Evolutionary conservation across 2,329 filamentous ascomycete species (phyloP), one percentile per base, ranked within the genome.

Genomic region (Aspergillus neoniger): DNA sequence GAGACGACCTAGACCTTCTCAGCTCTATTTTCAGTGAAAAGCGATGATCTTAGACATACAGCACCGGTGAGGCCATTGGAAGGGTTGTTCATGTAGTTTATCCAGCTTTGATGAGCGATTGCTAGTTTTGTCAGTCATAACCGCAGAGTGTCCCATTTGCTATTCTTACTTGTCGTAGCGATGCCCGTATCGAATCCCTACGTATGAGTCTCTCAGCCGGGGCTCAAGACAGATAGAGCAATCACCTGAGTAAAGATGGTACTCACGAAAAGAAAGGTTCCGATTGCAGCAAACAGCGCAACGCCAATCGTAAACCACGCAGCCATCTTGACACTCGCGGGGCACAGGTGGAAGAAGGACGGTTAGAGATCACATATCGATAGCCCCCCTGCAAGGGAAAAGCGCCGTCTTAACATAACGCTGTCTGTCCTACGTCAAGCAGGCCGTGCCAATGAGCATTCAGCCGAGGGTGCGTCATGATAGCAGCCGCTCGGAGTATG

Each of bases 121-220:
- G 85, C 80, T 82, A 57, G 53, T 9, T 30, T 21, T 4, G 8
- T 28, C 55, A 39, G 44, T 32, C 21, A 57, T 36, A 59, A 51
- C 57, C 23, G 21, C 12, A 15, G 5, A 9, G 47, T 21, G 10
- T 4, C 21, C 30, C 30, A 21, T 54, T 38, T 32, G 47, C 19
- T 14, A 30, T 25, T 73, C 77, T 73, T 61, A 82, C 80, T 86
- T 15, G 84, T 86, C 12, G 84, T 87, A 4, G 83, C 84, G 58
- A 86, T 86, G 28, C 84, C 84, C 0, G 84, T 86, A 68, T 86
- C 85, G 61, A 86, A 86, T 2, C 84, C 84, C 82, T 84, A 65
- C n/a, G 53, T 39, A 55, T 50, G 50, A 28, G 19, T 25, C 63
- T 39, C 36, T 65, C 30, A 63, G 44, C 25, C 51, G 30, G 4